Percentiles rank a stretch among this genome's conserved stretches.
Evolutionary conservation across 441 rosid species (phyloP).

Genomic region (Sinapis alba): DNA sequence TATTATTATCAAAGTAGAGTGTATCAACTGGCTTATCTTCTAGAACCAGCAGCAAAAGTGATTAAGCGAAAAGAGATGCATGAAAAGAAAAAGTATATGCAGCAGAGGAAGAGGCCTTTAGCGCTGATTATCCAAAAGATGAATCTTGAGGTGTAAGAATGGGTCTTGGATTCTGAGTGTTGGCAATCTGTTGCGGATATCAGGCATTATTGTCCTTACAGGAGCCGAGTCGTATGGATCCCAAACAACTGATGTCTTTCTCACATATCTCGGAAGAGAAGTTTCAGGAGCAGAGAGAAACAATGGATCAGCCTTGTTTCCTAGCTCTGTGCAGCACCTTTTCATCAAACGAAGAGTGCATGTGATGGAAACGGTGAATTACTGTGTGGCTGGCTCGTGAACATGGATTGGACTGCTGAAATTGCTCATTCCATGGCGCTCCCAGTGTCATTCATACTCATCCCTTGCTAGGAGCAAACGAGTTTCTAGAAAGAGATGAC

Average conservation of each 20-base stretch:
- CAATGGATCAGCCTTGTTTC: slow-evolving; percentile 55
- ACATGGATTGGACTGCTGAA: slow-evolving; percentile 82
- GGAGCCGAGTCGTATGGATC: slow-evolving; percentile 82
- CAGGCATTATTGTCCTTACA: slow-evolving; percentile 55
- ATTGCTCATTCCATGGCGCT: slow-evolving; percentile 81
- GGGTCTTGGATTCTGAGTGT: slow-evolving; percentile 43
- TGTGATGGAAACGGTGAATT: slow-evolving; percentile 41
- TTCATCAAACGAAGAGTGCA: slow-evolving; percentile 56
- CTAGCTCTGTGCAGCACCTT: slow-evolving; percentile 48
- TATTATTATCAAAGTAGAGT: neutral
- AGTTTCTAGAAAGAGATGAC: slow-evolving; percentile 55
- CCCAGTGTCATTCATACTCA: slow-evolving; percentile 78
- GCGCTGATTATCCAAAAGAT: slow-evolving; percentile 39
- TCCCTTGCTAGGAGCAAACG: slow-evolving; percentile 81
- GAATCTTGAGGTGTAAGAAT: slow-evolving; percentile 49
- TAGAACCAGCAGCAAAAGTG: neutral
- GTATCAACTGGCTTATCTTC: neutral
- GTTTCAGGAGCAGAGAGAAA: slow-evolving; percentile 64
- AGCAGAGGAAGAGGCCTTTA: slow-evolving; percentile 34
- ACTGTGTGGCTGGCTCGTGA: slow-evolving; percentile 68
- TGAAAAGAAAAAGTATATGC: neutral
- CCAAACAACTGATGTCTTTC: slow-evolving; percentile 85
- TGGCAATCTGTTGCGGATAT: slow-evolving; percentile 52
- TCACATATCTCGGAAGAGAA: slow-evolving; percentile 75
- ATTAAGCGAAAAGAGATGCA: neutral